A percentile compares a stretch with the other conserved stretches of the same genome.
Evolutionary conservation across 495 filamentous ascomycete species (phyloP).

Genomic region (Penicillium paxilli): DNA sequence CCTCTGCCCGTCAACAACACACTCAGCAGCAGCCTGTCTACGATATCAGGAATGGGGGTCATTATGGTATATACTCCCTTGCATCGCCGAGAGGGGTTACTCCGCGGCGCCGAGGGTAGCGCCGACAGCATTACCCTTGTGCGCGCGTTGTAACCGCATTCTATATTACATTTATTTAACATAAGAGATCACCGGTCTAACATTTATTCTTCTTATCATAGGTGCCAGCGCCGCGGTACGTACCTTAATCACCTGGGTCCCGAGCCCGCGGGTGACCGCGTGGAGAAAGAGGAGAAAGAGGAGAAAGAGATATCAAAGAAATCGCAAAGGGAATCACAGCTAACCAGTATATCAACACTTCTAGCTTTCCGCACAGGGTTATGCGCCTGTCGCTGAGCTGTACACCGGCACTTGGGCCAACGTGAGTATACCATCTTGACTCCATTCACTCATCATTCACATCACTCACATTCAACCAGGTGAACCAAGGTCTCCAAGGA

Average conservation of each 20-base stretch:
- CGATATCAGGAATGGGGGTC: slow-evolving; percentile 78
- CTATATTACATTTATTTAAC: neutral
- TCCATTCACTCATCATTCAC: neutral
- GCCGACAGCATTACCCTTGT: no score
- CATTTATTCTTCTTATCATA: slow-evolving; percentile 37
- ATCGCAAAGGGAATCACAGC: slow-evolving; percentile 1
- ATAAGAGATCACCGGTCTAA: neutral
- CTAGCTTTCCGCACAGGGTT: slow-evolving; percentile 73
- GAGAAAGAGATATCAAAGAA: no score
- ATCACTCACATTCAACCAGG: slow-evolving; percentile 47
- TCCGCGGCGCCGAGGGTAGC: no score
- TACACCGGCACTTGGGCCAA: slow-evolving; percentile 96
- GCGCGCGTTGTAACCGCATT: neutral
- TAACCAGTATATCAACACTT: slow-evolving; percentile 12
- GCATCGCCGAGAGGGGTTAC: no score
- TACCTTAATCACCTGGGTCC: no score
- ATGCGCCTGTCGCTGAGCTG: slow-evolving; percentile 78
- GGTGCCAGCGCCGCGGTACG: slow-evolving; percentile 81
- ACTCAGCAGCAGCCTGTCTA: slow-evolving; percentile 54
- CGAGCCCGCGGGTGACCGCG: neutral
- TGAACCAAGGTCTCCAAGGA: slow-evolving; percentile 92
- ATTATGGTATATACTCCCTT: slow-evolving; percentile 65
- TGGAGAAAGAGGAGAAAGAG: neutral
- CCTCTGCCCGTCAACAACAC: slow-evolving; percentile 45
- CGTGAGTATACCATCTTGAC: slow-evolving; percentile 46